A percentile compares a stretch with the other conserved stretches of the same genome.
Conservation (phyloP, 148 eudicot species). For the Linanthus parryae region DNA sequence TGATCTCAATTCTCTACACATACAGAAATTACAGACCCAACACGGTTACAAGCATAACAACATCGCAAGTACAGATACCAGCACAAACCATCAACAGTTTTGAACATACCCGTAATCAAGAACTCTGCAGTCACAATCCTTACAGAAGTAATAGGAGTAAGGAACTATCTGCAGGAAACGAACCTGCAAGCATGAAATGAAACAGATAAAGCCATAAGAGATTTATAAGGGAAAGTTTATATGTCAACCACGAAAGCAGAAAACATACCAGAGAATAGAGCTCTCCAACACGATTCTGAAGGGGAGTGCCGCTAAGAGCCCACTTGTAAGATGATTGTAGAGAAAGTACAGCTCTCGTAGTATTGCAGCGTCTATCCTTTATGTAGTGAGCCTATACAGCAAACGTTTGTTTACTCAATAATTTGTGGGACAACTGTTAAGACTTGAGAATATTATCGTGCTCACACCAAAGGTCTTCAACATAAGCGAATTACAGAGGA, state of each 20-base stretch:
- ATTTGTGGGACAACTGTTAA: too few relatives aligned
- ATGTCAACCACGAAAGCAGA: background rate
- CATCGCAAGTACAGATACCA: too few relatives aligned
- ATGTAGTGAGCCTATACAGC: conserved; percentile 91
- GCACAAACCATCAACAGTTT: too few relatives aligned
- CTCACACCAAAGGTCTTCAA: too few relatives aligned
- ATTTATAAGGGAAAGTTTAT: conserved; percentile 2
- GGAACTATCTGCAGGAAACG: conserved; percentile 81
- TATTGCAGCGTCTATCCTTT: conserved; percentile 76
- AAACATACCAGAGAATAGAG: conserved; percentile 81
- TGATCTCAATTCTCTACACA: too few relatives aligned
- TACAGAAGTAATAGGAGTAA: conserved; percentile 83
- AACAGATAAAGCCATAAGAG: background rate
- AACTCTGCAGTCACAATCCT: conserved; percentile 87
- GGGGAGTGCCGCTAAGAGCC: conserved; percentile 99
- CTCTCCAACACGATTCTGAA: conserved; percentile 98
- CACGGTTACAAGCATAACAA: too few relatives aligned
- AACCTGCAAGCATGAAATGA: conserved; percentile 44
- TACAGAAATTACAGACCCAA: too few relatives aligned
- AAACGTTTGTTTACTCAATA: too few relatives aligned
- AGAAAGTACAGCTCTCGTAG: conserved; percentile 83
- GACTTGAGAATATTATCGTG: too few relatives aligned
- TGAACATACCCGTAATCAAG: conserved; percentile 68
- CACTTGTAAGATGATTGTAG: conserved; percentile 82
- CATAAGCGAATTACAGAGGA: too few relatives aligned